Conservation (phyloP, 768 basidiomycete genomes). For the Boletus sp. region DNA sequence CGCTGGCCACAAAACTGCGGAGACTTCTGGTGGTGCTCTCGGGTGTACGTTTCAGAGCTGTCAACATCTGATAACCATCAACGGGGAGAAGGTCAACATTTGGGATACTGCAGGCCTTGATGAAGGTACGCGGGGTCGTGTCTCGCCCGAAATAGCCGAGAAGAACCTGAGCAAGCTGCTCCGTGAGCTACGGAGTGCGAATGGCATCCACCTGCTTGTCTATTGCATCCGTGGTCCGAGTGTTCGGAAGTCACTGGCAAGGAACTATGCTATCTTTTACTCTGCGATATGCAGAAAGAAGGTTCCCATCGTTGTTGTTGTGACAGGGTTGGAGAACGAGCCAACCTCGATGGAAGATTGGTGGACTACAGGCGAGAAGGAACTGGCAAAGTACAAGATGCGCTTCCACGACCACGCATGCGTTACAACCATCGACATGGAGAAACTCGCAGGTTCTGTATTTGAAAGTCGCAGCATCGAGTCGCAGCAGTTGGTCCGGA, state of each 20-base stretch:
- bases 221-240: constrained; percentile 33
- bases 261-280: constrained; percentile 32
- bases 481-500: constrained; percentile 22
- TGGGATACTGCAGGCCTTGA: constrained; percentile 36
- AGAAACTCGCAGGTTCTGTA: constrained; percentile 8
- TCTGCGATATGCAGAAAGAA: constrained; percentile 31
- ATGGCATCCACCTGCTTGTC: constrained; percentile 30
- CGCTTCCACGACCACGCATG: constrained; percentile 40
- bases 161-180: constrained; percentile 29
- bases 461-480: constrained; percentile 16
- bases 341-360: constrained; percentile 33
- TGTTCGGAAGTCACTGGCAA: constrained; percentile 23
- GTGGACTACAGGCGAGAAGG: constrained; percentile 36
- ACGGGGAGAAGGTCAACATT: constrained; percentile 15
- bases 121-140: constrained; percentile 24
- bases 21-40: constrained; percentile 27
- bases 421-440: constrained; percentile 34
- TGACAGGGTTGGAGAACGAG: constrained; percentile 34
- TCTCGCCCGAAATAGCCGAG: constrained; percentile 26
- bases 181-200: constrained; percentile 25
- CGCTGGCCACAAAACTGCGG: constrained; percentile 26
- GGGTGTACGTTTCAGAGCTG: constrained; percentile 37
- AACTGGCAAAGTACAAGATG: constrained; percentile 34
- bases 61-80: constrained; percentile 21
- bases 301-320: constrained; percentile 31